Percentiles rank a stretch among this genome's conserved stretches.
phyloP scores from a whole-genome alignment of 2,329 filamentous ascomycete genomes.

The Rutstroemia sp. region DNA sequence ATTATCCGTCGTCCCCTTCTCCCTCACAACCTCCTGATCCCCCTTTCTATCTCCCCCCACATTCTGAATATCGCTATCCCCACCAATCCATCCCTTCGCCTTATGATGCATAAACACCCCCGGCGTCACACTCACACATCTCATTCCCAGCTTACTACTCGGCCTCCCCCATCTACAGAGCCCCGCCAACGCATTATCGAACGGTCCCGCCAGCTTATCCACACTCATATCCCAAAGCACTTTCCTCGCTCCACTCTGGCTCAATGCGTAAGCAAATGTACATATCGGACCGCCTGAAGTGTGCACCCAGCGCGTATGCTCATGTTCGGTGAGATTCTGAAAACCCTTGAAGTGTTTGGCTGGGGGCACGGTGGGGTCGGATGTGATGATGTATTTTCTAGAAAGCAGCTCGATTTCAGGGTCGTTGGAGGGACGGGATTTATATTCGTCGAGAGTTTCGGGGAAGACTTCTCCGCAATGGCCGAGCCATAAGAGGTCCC shows the following conservation, averaged over 20 bases:
- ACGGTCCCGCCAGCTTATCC: conserved; percentile 26
- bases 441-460: conserved; percentile 1
- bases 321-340: neutral
- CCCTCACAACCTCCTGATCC: neutral
- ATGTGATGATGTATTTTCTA: conserved; percentile 19
- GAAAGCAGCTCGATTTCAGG: conserved; percentile 4
- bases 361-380: conserved; percentile 24
- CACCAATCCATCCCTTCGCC: conserved; percentile 2
- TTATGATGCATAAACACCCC: conserved; percentile 7
- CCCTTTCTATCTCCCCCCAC: neutral
- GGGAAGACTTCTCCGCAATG: conserved; percentile 30
- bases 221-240: conserved; percentile 52
- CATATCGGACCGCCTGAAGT: conserved; percentile 27
- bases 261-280: conserved; percentile 32
- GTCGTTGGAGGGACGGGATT: neutral
- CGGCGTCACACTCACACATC: conserved; percentile 2
- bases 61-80: conserved; percentile 10
- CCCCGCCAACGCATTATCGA: conserved; percentile 30
- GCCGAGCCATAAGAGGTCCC: conserved; percentile 33
- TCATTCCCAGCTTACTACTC: neutral
- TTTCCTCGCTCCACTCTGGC: conserved; percentile 37
- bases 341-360: conserved; percentile 10
- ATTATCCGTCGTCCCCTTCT: conserved; percentile 7
- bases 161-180: conserved; percentile 1
- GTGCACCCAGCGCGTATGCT: conserved; percentile 25